These are phyloP conservation scores for Venturia nashicola DNA, from an alignment of 2,329 filamentous ascomycete genomes.

Conservation along the genomic window DNA sequence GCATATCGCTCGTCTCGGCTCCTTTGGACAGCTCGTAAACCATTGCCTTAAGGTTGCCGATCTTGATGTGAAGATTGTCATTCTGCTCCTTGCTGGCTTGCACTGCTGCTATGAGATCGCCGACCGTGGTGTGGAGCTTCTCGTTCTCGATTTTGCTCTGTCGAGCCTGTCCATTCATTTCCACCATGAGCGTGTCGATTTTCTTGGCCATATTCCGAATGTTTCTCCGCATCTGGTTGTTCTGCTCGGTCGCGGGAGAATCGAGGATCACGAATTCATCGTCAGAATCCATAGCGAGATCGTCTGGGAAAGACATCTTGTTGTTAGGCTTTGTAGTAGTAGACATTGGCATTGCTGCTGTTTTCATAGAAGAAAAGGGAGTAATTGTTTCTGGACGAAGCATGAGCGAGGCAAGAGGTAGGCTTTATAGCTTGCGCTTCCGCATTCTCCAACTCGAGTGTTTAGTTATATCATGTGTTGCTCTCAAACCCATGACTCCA, in stretches of 20 bases:
- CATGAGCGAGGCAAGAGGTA: not conserved
- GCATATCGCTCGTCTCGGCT: not conserved
- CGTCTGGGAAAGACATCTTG: not conserved
- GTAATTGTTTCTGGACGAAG: too few species aligned
- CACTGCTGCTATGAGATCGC: not conserved
- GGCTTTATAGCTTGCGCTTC: not conserved
- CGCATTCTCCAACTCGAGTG: not conserved
- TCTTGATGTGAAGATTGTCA: not conserved
- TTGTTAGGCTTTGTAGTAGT: not conserved
- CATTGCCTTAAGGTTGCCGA: not conserved
- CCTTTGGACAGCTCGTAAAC: not conserved
- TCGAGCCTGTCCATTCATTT: not conserved
- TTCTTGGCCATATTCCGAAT: not conserved
- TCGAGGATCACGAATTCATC: not conserved
- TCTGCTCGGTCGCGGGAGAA: not conserved
- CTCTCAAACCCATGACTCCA: not conserved
- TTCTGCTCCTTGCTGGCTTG: not conserved
- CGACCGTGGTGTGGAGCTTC: not conserved
- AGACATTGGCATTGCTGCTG: not conserved
- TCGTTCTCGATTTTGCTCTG: not conserved
- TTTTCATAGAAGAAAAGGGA: not conserved
- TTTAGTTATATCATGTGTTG: not conserved
- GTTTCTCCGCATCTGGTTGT: not conserved
- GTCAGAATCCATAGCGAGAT: not conserved
- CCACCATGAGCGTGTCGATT: not conserved